Percentiles rank a stretch among this genome's conserved stretches.
Conservation (phyloP, 2,329 filamentous ascomycete genomes). For the Colletotrichum gigasporum region DNA sequence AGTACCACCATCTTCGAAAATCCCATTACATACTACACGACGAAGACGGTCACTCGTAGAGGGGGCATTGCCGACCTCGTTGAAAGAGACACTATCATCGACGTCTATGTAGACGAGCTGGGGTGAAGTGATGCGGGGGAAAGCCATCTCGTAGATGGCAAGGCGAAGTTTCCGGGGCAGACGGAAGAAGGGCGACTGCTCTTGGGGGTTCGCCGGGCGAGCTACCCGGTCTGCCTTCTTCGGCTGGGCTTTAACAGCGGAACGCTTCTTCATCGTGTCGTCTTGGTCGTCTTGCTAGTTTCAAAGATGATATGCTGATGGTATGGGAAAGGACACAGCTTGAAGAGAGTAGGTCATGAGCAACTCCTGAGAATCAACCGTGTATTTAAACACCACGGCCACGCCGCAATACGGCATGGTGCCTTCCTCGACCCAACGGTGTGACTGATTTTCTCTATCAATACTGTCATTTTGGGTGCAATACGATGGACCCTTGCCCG, state of each 20-base stretch:
- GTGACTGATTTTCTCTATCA: too few relatives aligned
- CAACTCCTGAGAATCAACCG: too few relatives aligned
- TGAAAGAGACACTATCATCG: not conserved
- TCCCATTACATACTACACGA: not conserved
- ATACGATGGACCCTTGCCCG: too few relatives aligned
- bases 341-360: too few relatives aligned
- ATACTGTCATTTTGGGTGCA: too few relatives aligned
- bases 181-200: constrained; percentile 6
- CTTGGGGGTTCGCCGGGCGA: not conserved
- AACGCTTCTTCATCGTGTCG: not conserved
- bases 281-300: not conserved
- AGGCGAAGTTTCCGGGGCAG: constrained; percentile 10
- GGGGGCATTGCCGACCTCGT: not conserved
- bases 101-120: constrained; percentile 1
- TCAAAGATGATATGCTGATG: not conserved
- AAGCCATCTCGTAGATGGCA: constrained; percentile 4
- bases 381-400: too few relatives aligned
- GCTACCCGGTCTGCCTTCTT: not conserved
- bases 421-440: too few relatives aligned
- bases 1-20: not conserved
- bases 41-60: not conserved
- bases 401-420: too few relatives aligned
- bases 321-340: too few relatives aligned
- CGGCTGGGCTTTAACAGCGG: too few relatives aligned
- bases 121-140: constrained; percentile 2